Conservation (phyloP, 352 stramenopile genomes). For the Globisporangium lucens region DNA sequence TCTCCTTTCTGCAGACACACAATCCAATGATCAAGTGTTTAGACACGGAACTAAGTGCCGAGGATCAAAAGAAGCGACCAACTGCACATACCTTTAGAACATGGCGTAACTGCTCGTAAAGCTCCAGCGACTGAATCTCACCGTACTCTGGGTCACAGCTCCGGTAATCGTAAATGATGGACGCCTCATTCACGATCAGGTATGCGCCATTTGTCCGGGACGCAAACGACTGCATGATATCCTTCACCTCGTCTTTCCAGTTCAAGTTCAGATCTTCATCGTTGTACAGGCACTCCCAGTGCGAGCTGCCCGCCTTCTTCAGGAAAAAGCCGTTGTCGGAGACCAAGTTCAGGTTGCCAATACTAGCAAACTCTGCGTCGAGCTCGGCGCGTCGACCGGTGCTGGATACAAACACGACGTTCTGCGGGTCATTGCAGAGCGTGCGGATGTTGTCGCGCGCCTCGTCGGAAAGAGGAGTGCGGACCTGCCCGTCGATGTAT, state of each 20-base stretch:
- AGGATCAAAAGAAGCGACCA: not conserved
- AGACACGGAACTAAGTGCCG: not conserved
- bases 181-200: conserved; percentile 95
- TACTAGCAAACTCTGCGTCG: conserved; percentile 52
- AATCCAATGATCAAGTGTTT: not conserved
- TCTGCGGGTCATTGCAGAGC: conserved; percentile 55
- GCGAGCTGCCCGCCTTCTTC: conserved; percentile 28
- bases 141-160: conserved; percentile 98
- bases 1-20: conserved; percentile 45
- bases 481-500: conserved; percentile 68
- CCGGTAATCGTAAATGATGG: conserved; percentile 97
- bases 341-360: conserved; percentile 55
- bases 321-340: conserved; percentile 72
- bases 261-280: conserved; percentile 58
- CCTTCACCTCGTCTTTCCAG: conserved; percentile 94
- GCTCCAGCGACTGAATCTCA: conserved; percentile 94
- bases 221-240: conserved; percentile 97
- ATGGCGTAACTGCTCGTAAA: conserved; percentile 93
- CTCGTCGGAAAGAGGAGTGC: conserved; percentile 59
- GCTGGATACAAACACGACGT: conserved; percentile 70
- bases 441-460: conserved; percentile 47
- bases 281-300: conserved; percentile 66
- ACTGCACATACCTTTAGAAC: conserved; percentile 76
- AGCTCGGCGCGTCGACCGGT: conserved; percentile 53
- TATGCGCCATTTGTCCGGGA: conserved; percentile 97